Evolutionary conservation across 2,329 filamentous ascomycete species (phyloP), one percentile per base, ranked within the genome.

Genomic region (Fonsecaea erecta): DNA sequence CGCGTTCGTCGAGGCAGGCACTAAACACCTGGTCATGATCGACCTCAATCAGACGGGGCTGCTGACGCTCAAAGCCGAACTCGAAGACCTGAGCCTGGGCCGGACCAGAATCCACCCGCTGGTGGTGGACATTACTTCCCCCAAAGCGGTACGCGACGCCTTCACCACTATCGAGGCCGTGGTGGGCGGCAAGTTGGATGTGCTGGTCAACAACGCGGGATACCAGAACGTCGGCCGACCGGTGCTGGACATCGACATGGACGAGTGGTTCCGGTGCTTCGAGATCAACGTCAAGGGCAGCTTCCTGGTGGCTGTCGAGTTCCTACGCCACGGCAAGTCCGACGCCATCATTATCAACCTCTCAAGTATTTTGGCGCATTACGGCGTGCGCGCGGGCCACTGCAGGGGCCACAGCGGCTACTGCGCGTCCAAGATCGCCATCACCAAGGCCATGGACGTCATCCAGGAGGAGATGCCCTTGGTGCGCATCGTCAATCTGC

Each of bases 361-460:
- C 16, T 60, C 43, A 46, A 52, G 55, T 24, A 30, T 59, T 7
- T 14, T 60, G n/a, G 57, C 57, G 30, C 57, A 52, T 16, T 52
- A 52, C 26, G 57, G 57, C 16, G 35, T 60, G 28, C 24, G 40
- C 9, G 26, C 16, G 48, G 46, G 30, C 48, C 7, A 52, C 12
- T 37, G 28, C 26, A 52, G 16, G 3, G 24, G 40, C 26, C 40
- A 55, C 21, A 43, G 51, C 26, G 34, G n/a, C 40, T 56, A 63
- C 37, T 51, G 24, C 6, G 37, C 37, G 3, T 43, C 34, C 53
- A 63, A 63, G 12, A 43, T 86, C 72, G 92, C 90, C 75, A 97
- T 94, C 14, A 84, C 97, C 78, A 87, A 90, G 76, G 93, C 93
- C 71, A 98, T 99, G 93, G 85, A 92, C 80, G 87, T 93, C 71